Base-by-base conservation (phyloP, 2,329 filamentous ascomycete genomes). In the Fusarium albosuccineum region DNA sequence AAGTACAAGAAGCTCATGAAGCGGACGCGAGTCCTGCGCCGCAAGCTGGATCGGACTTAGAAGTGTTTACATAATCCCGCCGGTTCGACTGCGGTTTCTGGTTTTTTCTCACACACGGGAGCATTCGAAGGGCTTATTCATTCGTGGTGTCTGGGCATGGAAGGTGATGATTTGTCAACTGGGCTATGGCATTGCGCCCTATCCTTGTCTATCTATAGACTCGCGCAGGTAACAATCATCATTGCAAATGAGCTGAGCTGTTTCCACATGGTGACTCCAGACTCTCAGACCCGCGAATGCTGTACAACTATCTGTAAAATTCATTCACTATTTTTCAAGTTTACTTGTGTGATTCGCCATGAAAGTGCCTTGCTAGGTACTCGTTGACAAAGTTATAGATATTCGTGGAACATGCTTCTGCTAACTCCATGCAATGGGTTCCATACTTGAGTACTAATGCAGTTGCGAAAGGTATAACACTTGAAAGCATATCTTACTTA, bases 1-100 rank as follows among this genome's bases (percentile, higher is more conserved):
- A 99, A 99, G 90, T 97, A 97, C 82, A 98, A 97, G 94, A 99
- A 99, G 89, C 85, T 98, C 72, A 94, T 97, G 92, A 92, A 91
- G 86, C 88, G 89, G 81, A 97, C 95, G 76, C 89, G 95, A 79
- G 95, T 93, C 78, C 80, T 94, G 83, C 91, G 95, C 77, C 89
- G 94, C 77, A 97, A 94, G 84, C 84, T 96, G 74, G 93, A 92
- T 74, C 87, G 89, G 75, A 82, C 87, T 67, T 88, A 83, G 64
- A 59, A 57, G 62, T 54, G 40, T 73, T 70, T 75, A 74, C 66
- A 74, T 73, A 74, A 64, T 70, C 57, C 49, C 26, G 57, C 55
- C 60, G 48, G 52, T 55, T 63, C 62, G 66, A 61, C 68, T 58
- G 56, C 52, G 70, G 54, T 70, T 69, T 70, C 72, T 54, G 39